Base-by-base conservation (phyloP, 1,284 basidiomycete genomes). In the Pseudozyma thailandica region DNA sequence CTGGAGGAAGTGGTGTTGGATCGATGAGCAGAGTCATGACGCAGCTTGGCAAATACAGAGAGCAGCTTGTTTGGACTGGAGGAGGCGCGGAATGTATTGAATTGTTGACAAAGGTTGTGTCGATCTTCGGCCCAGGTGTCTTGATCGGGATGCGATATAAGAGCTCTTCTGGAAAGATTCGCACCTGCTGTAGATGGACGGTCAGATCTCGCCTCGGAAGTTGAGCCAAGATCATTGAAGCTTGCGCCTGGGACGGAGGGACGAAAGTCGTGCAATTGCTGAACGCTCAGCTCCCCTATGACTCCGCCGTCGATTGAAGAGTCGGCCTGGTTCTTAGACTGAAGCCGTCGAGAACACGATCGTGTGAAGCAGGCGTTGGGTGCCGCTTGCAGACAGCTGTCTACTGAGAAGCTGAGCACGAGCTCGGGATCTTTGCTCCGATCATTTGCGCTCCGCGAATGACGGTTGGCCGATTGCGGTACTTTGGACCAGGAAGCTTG, bases 181-280 rank as follows among this genome's bases (percentile, higher is more conserved):
- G 10, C 50, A 2, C 47, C 60, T 1, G 23, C 6, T 0, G 31
- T 42, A n/a, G 25, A n/a, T 6, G 18, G 10, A 3, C 37, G 44
- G 7, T 38, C 45, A 1, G 54, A 52, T 23, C 26, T 35, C 26
- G 26, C 20, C 23, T 16, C 8, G 9, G 53, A 51, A 15, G 25
- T 30, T 1, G 28, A 20, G n/a, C 21, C 26, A 4, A 51, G 31
- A 0, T 18, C 35, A 13, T 55, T 47, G 20, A 31, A 49, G 27
- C 41, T 37, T 10, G 48, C 50, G 0, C 39, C 35, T 0, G 65
- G 53, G 10, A 49, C n/a, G 2, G 39, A 56, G 1, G 31, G 54
- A 9, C 58, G 46, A 28, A 69, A 69, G 37, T 69, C 65, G 27
- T 69, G 65, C 37, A 69, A 26, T 42, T 69, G 65, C 4, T 52